Conservation (phyloP, 192 early-diverging fungal species). For the Dissophora ornata region DNA sequence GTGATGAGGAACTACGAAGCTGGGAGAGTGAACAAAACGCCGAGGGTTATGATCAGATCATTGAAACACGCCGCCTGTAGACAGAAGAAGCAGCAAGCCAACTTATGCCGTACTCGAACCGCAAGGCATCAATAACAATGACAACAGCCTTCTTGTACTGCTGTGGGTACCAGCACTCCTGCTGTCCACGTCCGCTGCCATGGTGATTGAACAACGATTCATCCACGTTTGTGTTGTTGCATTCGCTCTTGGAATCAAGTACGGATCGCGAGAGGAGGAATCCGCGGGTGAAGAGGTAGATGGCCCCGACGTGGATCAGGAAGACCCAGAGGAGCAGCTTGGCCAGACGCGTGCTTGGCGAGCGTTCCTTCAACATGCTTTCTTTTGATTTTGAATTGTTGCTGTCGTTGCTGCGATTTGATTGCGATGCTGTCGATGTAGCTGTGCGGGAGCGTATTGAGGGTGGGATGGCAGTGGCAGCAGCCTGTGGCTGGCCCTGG, state of each 20-base stretch:
- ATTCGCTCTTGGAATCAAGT: slow-evolving; percentile 63
- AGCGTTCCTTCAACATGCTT: slow-evolving; percentile 14
- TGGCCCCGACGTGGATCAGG: slow-evolving; percentile 58
- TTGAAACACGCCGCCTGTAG: too few species aligned
- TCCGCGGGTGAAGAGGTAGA: slow-evolving; percentile 77
- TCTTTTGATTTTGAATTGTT: too few species aligned
- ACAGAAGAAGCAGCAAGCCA: not conserved
- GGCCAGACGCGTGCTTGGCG: slow-evolving; percentile 47
- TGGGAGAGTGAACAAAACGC: slow-evolving; percentile 27
- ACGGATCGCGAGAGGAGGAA: slow-evolving; percentile 78
- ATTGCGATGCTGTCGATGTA: too few species aligned
- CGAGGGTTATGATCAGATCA: too few species aligned
- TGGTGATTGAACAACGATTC: not conserved
- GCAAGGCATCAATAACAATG: slow-evolving; percentile 79
- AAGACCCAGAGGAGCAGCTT: slow-evolving; percentile 54
- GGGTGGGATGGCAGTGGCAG: not conserved
- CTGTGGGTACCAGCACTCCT: slow-evolving; percentile 57
- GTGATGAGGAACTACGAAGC: slow-evolving; percentile 51
- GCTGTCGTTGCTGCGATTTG: too few species aligned
- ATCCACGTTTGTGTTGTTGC: slow-evolving; percentile 41
- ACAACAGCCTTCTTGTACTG: slow-evolving; percentile 70
- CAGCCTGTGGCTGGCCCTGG: slow-evolving; percentile 10
- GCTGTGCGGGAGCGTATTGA: slow-evolving; percentile 11
- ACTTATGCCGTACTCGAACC: slow-evolving; percentile 73
- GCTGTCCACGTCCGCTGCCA: slow-evolving; percentile 1